phyloP scores from a whole-genome alignment of 179 eudicot genomes.

The Actinidia chinensis region DNA sequence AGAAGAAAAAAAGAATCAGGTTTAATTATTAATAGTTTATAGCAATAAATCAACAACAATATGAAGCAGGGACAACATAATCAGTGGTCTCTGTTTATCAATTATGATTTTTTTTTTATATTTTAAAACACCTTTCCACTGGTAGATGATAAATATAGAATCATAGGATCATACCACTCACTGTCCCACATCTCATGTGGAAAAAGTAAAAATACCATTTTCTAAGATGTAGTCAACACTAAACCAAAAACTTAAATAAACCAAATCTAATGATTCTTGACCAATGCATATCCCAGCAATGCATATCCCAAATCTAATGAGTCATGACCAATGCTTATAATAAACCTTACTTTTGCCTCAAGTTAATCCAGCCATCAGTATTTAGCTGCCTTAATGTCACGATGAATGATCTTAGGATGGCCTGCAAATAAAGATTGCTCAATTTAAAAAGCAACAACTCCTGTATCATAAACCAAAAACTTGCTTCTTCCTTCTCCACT shows the following conservation, averaged over 20 bases:
- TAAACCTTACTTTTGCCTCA: slow-evolving; percentile 71
- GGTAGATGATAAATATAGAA: no score
- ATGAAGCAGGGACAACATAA: neutral
- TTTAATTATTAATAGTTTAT: neutral
- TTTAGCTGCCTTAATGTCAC: slow-evolving; percentile 91
- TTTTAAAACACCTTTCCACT: neutral
- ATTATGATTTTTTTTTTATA: neutral
- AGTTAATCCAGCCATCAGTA: slow-evolving; percentile 75
- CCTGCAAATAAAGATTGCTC: slow-evolving; percentile 41
- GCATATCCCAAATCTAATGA: neutral
- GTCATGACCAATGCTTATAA: neutral
- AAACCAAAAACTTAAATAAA: slow-evolving; percentile 5
- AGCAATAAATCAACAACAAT: neutral
- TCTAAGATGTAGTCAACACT: neutral
- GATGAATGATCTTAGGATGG: slow-evolving; percentile 90
- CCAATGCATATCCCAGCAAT: no score
- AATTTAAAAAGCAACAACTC: neutral
- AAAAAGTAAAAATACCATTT: slow-evolving; percentile 1
- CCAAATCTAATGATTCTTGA: no score
- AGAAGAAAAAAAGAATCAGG: neutral
- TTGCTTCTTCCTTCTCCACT: neutral
- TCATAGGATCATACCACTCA: neutral
- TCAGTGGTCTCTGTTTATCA: neutral
- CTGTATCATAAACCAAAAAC: no score
- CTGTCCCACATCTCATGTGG: neutral